Evolutionary conservation across 352 stramenopile species (phyloP).

Genomic region (Phytopythium mirpurense): DNA sequence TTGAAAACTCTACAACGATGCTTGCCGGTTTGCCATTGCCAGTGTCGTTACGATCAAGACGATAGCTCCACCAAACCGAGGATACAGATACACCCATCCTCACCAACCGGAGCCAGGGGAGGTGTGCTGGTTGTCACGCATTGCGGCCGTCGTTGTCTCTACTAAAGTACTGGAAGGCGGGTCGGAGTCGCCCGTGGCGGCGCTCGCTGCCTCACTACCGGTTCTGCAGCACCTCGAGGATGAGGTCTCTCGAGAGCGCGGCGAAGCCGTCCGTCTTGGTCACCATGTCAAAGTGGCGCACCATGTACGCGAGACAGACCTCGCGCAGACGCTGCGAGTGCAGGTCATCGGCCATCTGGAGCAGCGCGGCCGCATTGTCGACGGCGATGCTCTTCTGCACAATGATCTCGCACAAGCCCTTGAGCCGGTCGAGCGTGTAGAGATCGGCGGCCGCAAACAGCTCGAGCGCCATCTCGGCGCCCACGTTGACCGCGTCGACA

Average conservation of each 20-base stretch:
- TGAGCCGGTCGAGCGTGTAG: constrained; percentile 93
- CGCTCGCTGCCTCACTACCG: constrained; percentile 30
- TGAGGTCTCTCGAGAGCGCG: constrained; percentile 79
- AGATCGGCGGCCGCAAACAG: constrained; percentile 93
- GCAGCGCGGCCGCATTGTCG: constrained; percentile 82
- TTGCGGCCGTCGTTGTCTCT: constrained; percentile 1
- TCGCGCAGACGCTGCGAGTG: constrained; percentile 79
- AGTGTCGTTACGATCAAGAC: not conserved
- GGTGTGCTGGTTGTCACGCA: not conserved
- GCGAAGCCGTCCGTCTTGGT: constrained; percentile 90
- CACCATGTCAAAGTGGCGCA: constrained; percentile 89
- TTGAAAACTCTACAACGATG: not conserved
- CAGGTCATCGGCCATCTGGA: constrained; percentile 84
- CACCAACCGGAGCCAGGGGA: no score
- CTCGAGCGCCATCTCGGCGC: constrained; percentile 90
- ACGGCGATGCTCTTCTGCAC: constrained; percentile 87
- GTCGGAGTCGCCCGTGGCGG: not conserved
- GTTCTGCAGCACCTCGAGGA: constrained; percentile 86
- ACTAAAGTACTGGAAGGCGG: constrained; percentile 5
- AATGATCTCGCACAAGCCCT: constrained; percentile 88
- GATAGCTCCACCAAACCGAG: not conserved
- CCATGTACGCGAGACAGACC: constrained; percentile 87
- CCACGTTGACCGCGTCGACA: constrained; percentile 92
- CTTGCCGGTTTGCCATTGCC: not conserved
- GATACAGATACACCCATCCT: not conserved